Base-by-base conservation (phyloP, 345 rosid genomes). In the Eucalyptus paniculata region DNA sequence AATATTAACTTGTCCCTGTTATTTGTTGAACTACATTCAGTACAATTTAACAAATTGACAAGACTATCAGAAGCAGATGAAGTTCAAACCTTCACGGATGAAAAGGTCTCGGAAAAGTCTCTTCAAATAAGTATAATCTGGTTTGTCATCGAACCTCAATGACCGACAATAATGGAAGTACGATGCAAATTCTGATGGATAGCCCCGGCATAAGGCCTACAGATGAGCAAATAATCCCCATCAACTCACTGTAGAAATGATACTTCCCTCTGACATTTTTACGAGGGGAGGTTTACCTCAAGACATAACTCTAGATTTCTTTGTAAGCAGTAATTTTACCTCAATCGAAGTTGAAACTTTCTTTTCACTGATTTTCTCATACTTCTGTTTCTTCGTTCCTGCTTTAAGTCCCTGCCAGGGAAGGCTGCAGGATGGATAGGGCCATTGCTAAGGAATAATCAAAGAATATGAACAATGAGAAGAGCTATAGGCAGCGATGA, bases 341-440 rank as follows among this genome's bases (percentile, higher is more conserved):
- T 97, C 98, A 89, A 96, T 95, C 86, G 99, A 94, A 87, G 97
- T 97, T 12, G 97, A 94, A 11, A 96, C 98, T 94, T 96, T 97
- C 92, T 94, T 96, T 93, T 97, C 99, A 89, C 97, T 96, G 86
- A 97, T 97, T 91, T 93, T 97, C 91, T 97, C 98, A 90, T 97
- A 96, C 94, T 97, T 97, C 89, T 97, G 98, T 93, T 97, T 96
- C 93, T 97, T 97, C 54, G 94, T 96, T 90, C 98, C 98, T 14
- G 99, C 98, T 93, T 94, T 95, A 72, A 96, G 91, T 91, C 99
- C 98, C 93, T 97, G 99, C 99, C 99, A 97, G 37, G 99, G 99
- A 91, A 97, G 98, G 90, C 98, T 97, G 90, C 88, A 92, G 85
- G 54, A 87, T 88, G 54, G 80, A 42, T 62, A 53, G 83, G 89